These are phyloP conservation scores for Yamadazyma scolyti DNA, from an alignment of 805 yeast species.

Conservation along the genomic window DNA sequence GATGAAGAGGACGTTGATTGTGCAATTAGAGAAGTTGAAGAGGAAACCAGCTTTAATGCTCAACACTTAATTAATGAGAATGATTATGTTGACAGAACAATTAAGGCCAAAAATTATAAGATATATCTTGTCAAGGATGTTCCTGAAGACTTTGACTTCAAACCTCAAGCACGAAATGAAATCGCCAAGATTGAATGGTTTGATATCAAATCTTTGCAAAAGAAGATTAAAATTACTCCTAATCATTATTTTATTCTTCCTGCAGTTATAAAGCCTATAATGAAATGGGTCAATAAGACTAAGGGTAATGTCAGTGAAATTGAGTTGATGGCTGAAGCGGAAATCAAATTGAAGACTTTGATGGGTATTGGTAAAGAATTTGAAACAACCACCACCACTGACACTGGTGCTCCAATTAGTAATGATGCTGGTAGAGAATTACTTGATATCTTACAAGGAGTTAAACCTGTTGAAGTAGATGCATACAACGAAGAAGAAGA, in stretches of 20 bases:
- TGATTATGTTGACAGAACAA: constrained; percentile 76
- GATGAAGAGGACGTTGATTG: constrained; percentile 86
- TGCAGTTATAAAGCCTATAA: constrained; percentile 48
- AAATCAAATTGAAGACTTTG: constrained; percentile 57
- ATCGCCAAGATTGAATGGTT: constrained; percentile 81
- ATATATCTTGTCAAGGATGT: constrained; percentile 75
- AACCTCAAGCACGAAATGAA: constrained; percentile 84
- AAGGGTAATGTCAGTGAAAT: constrained; percentile 48
- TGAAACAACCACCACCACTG: constrained; percentile 6
- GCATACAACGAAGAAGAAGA: constrained; percentile 3
- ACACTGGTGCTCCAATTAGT: constrained; percentile 7
- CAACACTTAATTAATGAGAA: constrained; percentile 61
- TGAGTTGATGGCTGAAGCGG: constrained; percentile 60
- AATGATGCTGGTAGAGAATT: constrained; percentile 76
- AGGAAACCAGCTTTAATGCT: constrained; percentile 91
- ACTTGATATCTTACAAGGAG: constrained; percentile 53
- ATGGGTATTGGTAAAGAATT: constrained; percentile 50
- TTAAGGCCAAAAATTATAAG: constrained; percentile 79
- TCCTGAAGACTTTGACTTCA: constrained; percentile 71
- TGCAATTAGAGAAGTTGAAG: constrained; percentile 87
- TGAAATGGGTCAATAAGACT: constrained; percentile 52
- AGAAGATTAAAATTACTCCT: constrained; percentile 39
- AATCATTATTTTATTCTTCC: constrained; percentile 43
- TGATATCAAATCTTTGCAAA: constrained; percentile 43
- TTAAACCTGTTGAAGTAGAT: constrained; percentile 11